phyloP scores from a whole-genome alignment of 192 early-diverging fungal genomes.

The Gigaspora rosea region DNA sequence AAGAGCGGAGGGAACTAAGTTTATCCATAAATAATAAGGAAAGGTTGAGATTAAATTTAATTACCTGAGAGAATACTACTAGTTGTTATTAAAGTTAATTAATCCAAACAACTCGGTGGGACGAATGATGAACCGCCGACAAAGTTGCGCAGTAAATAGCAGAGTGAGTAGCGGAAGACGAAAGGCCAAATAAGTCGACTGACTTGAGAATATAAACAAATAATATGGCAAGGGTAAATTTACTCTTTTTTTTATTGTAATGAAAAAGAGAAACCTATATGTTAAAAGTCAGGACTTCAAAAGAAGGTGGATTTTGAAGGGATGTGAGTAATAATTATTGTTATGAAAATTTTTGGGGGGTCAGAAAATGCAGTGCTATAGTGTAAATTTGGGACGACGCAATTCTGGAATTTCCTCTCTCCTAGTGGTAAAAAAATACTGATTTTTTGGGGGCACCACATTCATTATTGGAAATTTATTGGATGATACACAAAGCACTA shows the following conservation, averaged over 20 bases:
- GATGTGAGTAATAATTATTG: conserved; percentile 25
- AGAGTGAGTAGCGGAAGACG: not conserved
- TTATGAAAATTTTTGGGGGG: conserved; percentile 18
- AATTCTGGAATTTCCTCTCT: too few species aligned
- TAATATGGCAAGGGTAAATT: not conserved
- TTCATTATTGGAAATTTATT: too few species aligned
- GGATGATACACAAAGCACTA: too few species aligned
- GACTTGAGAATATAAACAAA: conserved; percentile 17
- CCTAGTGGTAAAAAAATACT: too few species aligned
- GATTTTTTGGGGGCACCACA: too few species aligned
- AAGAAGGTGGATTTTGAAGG: conserved; percentile 18
- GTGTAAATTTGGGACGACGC: too few species aligned
- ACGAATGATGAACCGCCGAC: conserved; percentile 5
- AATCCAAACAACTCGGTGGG: not conserved
- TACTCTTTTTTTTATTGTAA: not conserved
- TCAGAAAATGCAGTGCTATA: not conserved
- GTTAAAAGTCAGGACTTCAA: conserved; percentile 14
- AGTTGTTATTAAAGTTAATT: not conserved
- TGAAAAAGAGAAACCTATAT: conserved; percentile 5
- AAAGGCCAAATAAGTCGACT: not conserved
- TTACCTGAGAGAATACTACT: not conserved
- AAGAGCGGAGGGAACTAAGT: too few species aligned
- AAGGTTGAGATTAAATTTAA: not conserved
- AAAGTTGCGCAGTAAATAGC: conserved; percentile 10
- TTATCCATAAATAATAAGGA: too few species aligned